These are phyloP conservation scores for Hortiboletus rubellus DNA, from an alignment of 1,284 basidiomycete genomes.

Conservation along the genomic window DNA sequence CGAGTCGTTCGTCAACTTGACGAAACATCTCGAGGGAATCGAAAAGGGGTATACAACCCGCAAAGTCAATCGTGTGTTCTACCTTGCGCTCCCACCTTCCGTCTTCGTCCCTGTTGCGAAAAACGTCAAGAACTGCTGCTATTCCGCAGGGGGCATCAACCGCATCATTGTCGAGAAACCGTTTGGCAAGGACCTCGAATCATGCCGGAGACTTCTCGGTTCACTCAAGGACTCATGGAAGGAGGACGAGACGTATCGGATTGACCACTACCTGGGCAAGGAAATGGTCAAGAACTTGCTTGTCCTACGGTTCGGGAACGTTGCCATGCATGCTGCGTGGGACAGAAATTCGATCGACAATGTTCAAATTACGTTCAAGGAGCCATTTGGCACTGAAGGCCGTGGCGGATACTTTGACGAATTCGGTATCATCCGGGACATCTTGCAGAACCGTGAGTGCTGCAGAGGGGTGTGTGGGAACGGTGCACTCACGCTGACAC, in stretches of 20 bases:
- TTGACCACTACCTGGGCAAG: constrained; percentile 97
- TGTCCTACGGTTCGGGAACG: constrained; percentile 90
- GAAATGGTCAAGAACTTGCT: constrained; percentile 99
- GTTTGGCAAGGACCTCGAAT: constrained; percentile 91
- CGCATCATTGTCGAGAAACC: constrained; percentile 97
- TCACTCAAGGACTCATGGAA: constrained; percentile 86
- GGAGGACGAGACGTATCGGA: constrained; percentile 96
- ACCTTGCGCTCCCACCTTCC: constrained; percentile 91
- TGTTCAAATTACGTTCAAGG: constrained; percentile 98
- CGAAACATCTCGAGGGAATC: constrained; percentile 73
- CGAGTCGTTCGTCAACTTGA: constrained; percentile 74
- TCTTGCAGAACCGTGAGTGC: constrained; percentile 91
- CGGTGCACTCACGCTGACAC: constrained; percentile 7
- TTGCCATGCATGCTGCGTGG: constrained; percentile 84
- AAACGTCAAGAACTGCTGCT: constrained; percentile 81
- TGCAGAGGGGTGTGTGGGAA: constrained; percentile 3
- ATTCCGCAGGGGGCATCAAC: constrained; percentile 67
- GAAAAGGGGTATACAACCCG: constrained; percentile 69
- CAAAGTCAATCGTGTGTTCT: constrained; percentile 81
- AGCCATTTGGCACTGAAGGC: constrained; percentile 95
- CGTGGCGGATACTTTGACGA: constrained; percentile 98
- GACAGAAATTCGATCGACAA: constrained; percentile 94
- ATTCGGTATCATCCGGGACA: constrained; percentile 96
- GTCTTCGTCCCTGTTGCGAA: constrained; percentile 89
- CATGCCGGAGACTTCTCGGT: constrained; percentile 77